Conservation (phyloP, 805 yeast genomes). For the Candida easanensis region DNA sequence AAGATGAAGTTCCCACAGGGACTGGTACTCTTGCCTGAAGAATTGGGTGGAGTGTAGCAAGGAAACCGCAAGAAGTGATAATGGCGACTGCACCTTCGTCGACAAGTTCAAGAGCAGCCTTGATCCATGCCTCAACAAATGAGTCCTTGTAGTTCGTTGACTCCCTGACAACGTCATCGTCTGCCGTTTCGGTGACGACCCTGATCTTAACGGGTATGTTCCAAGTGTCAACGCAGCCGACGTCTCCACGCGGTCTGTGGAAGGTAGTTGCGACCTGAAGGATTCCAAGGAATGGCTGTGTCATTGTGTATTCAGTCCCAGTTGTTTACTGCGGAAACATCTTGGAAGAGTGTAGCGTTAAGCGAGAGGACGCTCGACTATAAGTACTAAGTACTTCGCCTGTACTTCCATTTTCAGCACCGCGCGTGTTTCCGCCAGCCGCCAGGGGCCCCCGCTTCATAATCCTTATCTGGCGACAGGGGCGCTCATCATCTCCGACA, state of each 20-base stretch:
- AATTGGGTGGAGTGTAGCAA: constrained; percentile 30
- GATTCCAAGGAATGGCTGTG: constrained; percentile 15
- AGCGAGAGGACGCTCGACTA: too few species aligned
- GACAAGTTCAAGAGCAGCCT: constrained; percentile 28
- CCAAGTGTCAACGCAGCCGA: constrained; percentile 17
- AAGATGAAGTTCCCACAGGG: constrained; percentile 33
- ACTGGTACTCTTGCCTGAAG: constrained; percentile 28
- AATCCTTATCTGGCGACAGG: too few species aligned
- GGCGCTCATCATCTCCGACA: too few species aligned
- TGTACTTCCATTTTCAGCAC: too few species aligned
- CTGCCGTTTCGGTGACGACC: constrained; percentile 11
- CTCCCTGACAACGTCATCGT: constrained; percentile 13
- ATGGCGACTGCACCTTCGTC: constrained; percentile 34
- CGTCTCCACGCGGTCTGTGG: constrained; percentile 20
- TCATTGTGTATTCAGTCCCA: neutral
- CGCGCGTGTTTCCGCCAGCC: too few species aligned
- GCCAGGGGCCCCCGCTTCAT: too few species aligned
- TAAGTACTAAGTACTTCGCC: too few species aligned
- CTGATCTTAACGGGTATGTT: constrained; percentile 17
- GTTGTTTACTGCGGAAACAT: too few species aligned
- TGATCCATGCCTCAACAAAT: constrained; percentile 27
- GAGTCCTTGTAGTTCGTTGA: constrained; percentile 23
- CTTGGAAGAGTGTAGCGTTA: too few species aligned
- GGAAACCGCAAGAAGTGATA: constrained; percentile 35
- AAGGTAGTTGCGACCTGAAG: constrained; percentile 18